Evolutionary conservation across 2,329 filamentous ascomycete species (phyloP).

Genomic region (Diplodia scrobiculata): DNA sequence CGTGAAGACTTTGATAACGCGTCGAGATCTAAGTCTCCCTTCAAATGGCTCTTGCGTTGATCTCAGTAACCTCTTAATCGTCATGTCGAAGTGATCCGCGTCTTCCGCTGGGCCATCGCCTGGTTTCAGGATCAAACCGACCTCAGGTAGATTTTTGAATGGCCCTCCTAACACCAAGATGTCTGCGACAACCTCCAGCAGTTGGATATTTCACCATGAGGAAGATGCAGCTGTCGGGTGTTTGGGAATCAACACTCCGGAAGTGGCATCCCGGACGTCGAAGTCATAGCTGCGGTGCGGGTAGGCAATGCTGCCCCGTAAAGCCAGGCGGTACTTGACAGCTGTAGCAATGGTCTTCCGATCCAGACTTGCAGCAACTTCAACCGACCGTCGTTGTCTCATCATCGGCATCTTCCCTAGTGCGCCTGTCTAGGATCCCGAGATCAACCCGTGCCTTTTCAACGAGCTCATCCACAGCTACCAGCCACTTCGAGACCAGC

Average conservation of each 20-base stretch:
- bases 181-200: background rate
- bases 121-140: background rate
- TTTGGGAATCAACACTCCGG: background rate
- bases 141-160: background rate
- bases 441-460: conserved; percentile 46
- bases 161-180: background rate
- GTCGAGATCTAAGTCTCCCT: background rate
- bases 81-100: background rate
- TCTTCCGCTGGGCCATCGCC: background rate
- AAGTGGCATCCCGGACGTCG: background rate
- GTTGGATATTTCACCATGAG: background rate
- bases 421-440: conserved; percentile 13
- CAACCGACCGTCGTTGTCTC: conserved; percentile 2
- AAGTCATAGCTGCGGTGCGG: background rate
- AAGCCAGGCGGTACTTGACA: background rate
- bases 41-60: background rate
- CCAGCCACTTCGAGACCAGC: conserved; percentile 64
- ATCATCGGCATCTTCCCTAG: conserved; percentile 2
- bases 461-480: conserved; percentile 48
- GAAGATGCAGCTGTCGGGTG: background rate
- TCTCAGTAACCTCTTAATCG: background rate
- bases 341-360: too few species aligned
- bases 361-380: background rate
- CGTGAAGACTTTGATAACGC: background rate
- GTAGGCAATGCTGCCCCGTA: background rate